These are phyloP conservation scores for Trametes coccinea DNA, from an alignment of 768 basidiomycete species.

Conservation along the genomic window DNA sequence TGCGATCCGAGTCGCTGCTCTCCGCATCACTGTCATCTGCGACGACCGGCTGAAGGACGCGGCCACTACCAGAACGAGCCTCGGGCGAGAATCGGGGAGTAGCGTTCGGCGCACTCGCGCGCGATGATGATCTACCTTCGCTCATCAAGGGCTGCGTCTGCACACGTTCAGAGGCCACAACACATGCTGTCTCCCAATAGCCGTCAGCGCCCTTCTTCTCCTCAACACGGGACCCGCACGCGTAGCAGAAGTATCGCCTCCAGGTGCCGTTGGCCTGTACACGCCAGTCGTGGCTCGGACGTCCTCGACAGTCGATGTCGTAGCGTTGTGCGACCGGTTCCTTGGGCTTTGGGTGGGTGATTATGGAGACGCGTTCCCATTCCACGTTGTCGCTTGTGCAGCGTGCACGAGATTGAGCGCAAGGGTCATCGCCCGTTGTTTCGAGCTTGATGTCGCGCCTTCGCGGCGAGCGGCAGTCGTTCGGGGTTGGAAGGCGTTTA, in stretches of 20 bases:
- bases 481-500: background rate
- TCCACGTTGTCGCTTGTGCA: background rate
- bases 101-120: background rate
- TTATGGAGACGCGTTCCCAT: conserved; percentile 3
- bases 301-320: background rate
- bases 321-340: conserved; percentile 6
- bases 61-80: no score
- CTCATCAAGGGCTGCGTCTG: background rate
- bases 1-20: background rate
- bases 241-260: conserved; percentile 13
- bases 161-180: background rate
- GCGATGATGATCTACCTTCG: background rate
- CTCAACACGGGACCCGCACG: conserved; percentile 1
- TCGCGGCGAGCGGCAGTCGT: background rate
- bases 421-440: background rate
- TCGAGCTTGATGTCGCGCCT: background rate
- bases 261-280: conserved; percentile 1
- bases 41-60: no score
- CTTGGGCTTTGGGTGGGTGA: conserved; percentile 10
- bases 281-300: conserved; percentile 10
- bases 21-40: background rate
- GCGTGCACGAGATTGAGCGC: background rate
- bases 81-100: background rate
- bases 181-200: conserved; percentile 6
- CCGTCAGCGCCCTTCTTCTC: conserved; percentile 17